Percentiles rank a stretch among this genome's conserved stretches.
These are phyloP conservation scores for Emericellopsis atlantica DNA, from an alignment of 2,329 filamentous ascomycete species.

Conservation along the genomic window DNA sequence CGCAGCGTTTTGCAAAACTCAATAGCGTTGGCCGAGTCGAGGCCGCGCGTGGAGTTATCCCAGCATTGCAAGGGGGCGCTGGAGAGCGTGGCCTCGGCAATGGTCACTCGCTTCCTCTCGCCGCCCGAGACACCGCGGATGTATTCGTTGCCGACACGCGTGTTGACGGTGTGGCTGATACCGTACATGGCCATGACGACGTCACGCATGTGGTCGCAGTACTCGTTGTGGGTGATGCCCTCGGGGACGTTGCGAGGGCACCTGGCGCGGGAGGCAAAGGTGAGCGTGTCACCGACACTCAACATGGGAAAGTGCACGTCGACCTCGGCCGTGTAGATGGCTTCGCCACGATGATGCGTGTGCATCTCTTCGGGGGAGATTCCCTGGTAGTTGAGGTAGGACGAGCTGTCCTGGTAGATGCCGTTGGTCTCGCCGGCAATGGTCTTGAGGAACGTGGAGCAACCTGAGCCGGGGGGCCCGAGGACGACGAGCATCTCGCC, in stretches of 20 bases:
- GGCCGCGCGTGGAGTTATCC: slow-evolving; percentile 38
- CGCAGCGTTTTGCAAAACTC: slow-evolving; percentile 40
- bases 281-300: slow-evolving; percentile 47
- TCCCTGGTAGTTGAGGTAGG: slow-evolving; percentile 52
- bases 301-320: slow-evolving; percentile 50
- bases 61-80: slow-evolving; percentile 13
- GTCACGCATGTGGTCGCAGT: slow-evolving; percentile 35
- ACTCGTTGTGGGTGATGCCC: slow-evolving; percentile 26
- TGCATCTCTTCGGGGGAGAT: slow-evolving; percentile 45
- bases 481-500: slow-evolving; percentile 47
- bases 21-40: slow-evolving; percentile 39
- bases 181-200: slow-evolving; percentile 42
- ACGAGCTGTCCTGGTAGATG: slow-evolving; percentile 42
- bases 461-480: slow-evolving; percentile 42
- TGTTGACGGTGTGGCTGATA: slow-evolving; percentile 41
- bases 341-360: slow-evolving; percentile 41
- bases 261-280: slow-evolving; percentile 45
- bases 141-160: slow-evolving; percentile 39
- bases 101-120: slow-evolving; percentile 26
- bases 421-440: slow-evolving; percentile 49
- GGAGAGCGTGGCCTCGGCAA: slow-evolving; percentile 14
- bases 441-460: slow-evolving; percentile 53
- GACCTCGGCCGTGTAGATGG: slow-evolving; percentile 54
- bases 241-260: slow-evolving; percentile 32
- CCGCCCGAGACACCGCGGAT: slow-evolving; percentile 39